Conservation (phyloP, 1,284 basidiomycete species). For the Trametes polyzona region DNA sequence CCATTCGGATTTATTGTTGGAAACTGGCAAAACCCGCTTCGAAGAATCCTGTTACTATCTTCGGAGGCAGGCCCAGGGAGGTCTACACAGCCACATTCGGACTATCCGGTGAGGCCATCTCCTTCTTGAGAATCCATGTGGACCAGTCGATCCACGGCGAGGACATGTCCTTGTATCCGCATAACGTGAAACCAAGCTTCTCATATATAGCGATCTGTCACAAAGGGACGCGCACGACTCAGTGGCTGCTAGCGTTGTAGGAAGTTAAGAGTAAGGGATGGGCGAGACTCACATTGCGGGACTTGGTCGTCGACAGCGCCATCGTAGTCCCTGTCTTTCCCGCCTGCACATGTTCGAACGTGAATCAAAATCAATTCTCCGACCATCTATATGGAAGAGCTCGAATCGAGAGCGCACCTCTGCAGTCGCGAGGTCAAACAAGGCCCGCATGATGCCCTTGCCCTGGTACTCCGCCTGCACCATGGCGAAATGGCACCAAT, state of each 20-base stretch:
- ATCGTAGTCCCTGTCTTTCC: constrained; percentile 13
- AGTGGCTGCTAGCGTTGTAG: too few relatives aligned
- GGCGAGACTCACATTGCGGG: constrained; percentile 21
- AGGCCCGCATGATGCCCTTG: constrained; percentile 19
- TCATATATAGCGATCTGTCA: constrained; percentile 23
- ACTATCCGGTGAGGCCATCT: too few relatives aligned
- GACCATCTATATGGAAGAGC: not conserved
- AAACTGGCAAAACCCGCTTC: too few relatives aligned
- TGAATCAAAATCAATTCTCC: too few relatives aligned
- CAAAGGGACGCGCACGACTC: too few relatives aligned
- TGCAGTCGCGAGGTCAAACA: constrained; percentile 22
- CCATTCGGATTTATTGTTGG: too few relatives aligned
- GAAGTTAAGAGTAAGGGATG: too few relatives aligned
- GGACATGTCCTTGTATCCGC: constrained; percentile 9
- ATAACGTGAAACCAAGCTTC: constrained; percentile 19
- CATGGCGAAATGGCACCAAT: constrained; percentile 25
- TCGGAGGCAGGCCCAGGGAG: too few relatives aligned
- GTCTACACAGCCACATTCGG: too few relatives aligned
- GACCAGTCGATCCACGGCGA: constrained; percentile 24
- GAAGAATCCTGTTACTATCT: too few relatives aligned
- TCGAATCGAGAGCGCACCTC: constrained; percentile 5
- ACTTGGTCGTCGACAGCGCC: constrained; percentile 20
- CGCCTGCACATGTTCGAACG: too few relatives aligned
- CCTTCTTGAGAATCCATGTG: constrained; percentile 18
- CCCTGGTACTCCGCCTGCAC: constrained; percentile 25